Conservation (phyloP, 805 yeast species). For the Hanseniaspora occidentalis region DNA sequence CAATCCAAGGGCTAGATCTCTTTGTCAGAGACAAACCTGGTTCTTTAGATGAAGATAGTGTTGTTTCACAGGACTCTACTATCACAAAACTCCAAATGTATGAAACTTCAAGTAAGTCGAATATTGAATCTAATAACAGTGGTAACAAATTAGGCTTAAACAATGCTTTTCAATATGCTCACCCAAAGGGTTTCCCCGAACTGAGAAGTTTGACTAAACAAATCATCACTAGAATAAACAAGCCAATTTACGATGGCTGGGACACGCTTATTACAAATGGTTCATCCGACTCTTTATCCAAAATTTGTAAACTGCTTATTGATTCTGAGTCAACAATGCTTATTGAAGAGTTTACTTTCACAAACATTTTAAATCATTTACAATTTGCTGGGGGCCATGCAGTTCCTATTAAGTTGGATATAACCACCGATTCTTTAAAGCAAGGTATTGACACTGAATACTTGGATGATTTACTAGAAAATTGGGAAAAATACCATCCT, state of each 20-base stretch:
- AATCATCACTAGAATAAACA: slow-evolving; percentile 29
- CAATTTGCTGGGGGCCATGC: slow-evolving; percentile 36
- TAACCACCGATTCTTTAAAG: slow-evolving; percentile 31
- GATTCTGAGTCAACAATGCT: slow-evolving; percentile 46
- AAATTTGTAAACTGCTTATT: slow-evolving; percentile 37
- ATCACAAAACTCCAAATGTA: not conserved
- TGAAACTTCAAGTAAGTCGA: slow-evolving; percentile 3
- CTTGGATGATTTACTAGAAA: slow-evolving; percentile 35
- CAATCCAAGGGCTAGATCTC: slow-evolving; percentile 38
- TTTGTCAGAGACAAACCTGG: slow-evolving; percentile 32
- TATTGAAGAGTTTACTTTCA: slow-evolving; percentile 55
- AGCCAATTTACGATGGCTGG: slow-evolving; percentile 39
- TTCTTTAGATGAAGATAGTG: slow-evolving; percentile 3
- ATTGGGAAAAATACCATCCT: slow-evolving; percentile 40
- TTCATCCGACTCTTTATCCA: slow-evolving; percentile 44
- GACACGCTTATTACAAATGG: slow-evolving; percentile 34
- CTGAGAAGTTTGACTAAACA: slow-evolving; percentile 27
- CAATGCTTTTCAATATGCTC: slow-evolving; percentile 43
- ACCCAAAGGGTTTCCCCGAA: slow-evolving; percentile 36
- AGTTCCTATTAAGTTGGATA: slow-evolving; percentile 45
- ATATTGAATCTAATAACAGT: slow-evolving; percentile 2
- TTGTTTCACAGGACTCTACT: not conserved
- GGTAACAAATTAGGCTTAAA: slow-evolving; percentile 22
- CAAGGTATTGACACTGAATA: slow-evolving; percentile 43
- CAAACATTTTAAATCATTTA: slow-evolving; percentile 39